Evolutionary conservation across 2,329 filamentous ascomycete genomes (phyloP).

Genomic region (Colletotrichum lini): DNA sequence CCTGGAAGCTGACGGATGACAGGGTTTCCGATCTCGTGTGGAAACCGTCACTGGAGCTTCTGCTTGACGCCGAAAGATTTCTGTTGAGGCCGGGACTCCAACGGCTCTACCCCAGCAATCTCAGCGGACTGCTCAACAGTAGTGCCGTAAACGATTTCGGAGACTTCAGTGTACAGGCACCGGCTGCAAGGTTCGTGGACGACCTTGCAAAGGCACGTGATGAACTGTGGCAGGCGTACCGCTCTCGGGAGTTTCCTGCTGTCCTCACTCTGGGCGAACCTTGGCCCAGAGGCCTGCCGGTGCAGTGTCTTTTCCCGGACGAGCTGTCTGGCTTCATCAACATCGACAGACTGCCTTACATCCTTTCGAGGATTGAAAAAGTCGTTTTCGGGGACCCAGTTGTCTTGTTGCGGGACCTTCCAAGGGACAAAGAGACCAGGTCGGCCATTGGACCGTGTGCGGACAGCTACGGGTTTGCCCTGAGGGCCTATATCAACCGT

Average conservation of each 20-base stretch:
- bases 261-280: constrained; percentile 1
- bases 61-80: constrained; percentile 9
- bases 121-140: neutral
- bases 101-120: neutral
- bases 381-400: constrained; percentile 7
- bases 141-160: neutral
- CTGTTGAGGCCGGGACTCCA: constrained; percentile 2
- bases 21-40: constrained; percentile 1
- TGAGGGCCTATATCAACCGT: constrained; percentile 7
- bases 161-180: neutral
- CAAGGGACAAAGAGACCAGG: neutral
- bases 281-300: constrained; percentile 16
- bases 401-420: neutral
- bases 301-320: constrained; percentile 3
- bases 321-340: neutral
- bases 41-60: constrained; percentile 13
- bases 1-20: constrained; percentile 2
- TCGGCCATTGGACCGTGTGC: constrained; percentile 9
- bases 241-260: constrained; percentile 11
- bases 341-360: neutral
- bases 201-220: constrained; percentile 12
- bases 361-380: neutral
- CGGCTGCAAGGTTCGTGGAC: constrained; percentile 14
- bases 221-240: constrained; percentile 8
- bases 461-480: constrained; percentile 14